Conservation (phyloP, 805 yeast genomes). For the Debaryomyces maramus region DNA sequence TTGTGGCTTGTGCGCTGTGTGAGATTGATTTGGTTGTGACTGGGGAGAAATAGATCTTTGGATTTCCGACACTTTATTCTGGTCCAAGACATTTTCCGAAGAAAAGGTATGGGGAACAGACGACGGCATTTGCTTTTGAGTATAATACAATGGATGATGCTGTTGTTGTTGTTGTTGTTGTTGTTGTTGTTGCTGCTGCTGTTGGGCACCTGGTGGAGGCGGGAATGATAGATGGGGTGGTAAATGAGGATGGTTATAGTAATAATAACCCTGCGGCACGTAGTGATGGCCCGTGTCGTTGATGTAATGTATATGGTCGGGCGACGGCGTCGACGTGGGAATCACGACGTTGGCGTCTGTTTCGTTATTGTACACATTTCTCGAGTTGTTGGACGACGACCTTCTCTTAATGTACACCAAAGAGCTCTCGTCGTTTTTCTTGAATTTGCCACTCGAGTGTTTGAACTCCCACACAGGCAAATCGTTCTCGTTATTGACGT, state of each 20-base stretch:
- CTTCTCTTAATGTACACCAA: slow-evolving; percentile 50
- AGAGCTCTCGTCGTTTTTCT: slow-evolving; percentile 46
- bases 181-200: slow-evolving; percentile 1
- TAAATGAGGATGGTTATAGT: slow-evolving; percentile 3
- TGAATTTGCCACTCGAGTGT: slow-evolving; percentile 51
- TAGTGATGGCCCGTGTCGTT: slow-evolving; percentile 9
- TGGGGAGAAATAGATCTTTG: slow-evolving; percentile 1
- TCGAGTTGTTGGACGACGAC: slow-evolving; percentile 35
- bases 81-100: not conserved
- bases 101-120: not conserved
- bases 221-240: slow-evolving; percentile 5
- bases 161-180: not conserved
- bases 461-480: slow-evolving; percentile 54
- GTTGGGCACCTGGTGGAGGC: not conserved
- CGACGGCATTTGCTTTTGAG: slow-evolving; percentile 1
- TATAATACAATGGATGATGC: slow-evolving; percentile 3
- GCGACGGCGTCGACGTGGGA: slow-evolving; percentile 13
- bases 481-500: slow-evolving; percentile 15
- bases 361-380: slow-evolving; percentile 8
- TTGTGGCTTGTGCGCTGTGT: not conserved
- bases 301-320: slow-evolving; percentile 6
- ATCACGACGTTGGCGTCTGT: slow-evolving; percentile 5
- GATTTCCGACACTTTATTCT: not conserved
- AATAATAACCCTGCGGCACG: slow-evolving; percentile 7
- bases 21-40: not conserved